phyloP scores from a whole-genome alignment of 2,329 filamentous ascomycete genomes.

The Penicillium sp. region DNA sequence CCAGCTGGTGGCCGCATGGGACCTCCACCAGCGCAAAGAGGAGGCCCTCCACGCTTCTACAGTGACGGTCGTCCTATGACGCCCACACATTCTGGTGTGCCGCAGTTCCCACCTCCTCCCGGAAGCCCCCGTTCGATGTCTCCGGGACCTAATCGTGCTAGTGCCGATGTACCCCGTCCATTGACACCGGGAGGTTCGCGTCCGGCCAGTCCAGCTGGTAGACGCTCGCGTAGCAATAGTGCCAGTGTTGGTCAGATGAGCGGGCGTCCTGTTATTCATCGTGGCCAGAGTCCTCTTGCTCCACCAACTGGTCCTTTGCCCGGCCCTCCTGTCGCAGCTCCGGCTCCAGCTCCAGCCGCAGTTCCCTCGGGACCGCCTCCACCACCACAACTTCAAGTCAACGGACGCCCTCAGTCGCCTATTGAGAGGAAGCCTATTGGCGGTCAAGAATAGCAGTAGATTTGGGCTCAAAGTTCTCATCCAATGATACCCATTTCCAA shows the following conservation, averaged over 20 bases:
- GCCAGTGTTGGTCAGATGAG: constrained; percentile 40
- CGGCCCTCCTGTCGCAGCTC: constrained; percentile 14
- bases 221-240: constrained; percentile 30
- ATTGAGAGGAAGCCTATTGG: constrained; percentile 56
- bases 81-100: constrained; percentile 20
- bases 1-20: constrained; percentile 32
- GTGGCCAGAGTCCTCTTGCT: constrained; percentile 26
- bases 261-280: constrained; percentile 13
- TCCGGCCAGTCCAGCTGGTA: constrained; percentile 34
- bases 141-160: constrained; percentile 16
- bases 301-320: constrained; percentile 13
- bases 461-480: constrained; percentile 1
- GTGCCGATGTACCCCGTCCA: constrained; percentile 8
- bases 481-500: constrained; percentile 7
- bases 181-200: constrained; percentile 32
- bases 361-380: constrained; percentile 30
- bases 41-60: constrained; percentile 19
- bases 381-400: constrained; percentile 40
- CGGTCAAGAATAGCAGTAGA: constrained; percentile 39
- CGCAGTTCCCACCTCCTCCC: constrained; percentile 26
- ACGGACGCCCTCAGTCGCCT: constrained; percentile 35
- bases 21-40: constrained; percentile 12
- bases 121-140: constrained; percentile 30
- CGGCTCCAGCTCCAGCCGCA: constrained; percentile 9
- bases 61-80: constrained; percentile 29